Evolutionary conservation across 2,329 filamentous ascomycete genomes (phyloP), one percentile per base, ranked within the genome.

Genomic region (Sporothrix variecibatus): DNA sequence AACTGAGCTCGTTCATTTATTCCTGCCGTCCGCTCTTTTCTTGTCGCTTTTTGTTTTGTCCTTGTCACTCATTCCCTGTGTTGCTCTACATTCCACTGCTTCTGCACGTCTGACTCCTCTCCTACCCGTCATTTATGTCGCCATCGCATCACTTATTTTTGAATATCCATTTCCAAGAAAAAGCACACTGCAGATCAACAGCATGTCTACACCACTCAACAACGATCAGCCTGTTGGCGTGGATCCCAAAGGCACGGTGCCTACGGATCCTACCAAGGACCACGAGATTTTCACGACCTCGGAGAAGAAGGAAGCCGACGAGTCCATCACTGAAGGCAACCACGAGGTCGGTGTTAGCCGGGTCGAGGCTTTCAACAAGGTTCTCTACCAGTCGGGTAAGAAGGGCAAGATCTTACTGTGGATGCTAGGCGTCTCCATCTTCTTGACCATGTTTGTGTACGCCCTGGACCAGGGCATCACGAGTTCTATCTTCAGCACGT

Each of bases 361-460:
- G 31, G 81, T 82, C 64, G 81, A 83, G 76, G 82, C 82, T 74
- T 83, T 83, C 77, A 83, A 82, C 79, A 82, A 81, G 78, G 81
- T 82, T 1, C 79, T 83, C 34, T 83, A 83, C 78, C 78, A 81
- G 77, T 83, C 82, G 1, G 82, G 82, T 67, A 78, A 73, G 64
- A 78, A 77, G 4, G 74, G 74, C n/a, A 72, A 73, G 62, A 51
- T 69, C 64, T 9, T 81, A 12, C 72, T 85, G 1, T 85, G 84
- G 84, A 82, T 82, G 72, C 77, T 83, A 7, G 81, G 77, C 51
- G 70, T 82, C 62, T 82, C 81, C 38, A 81, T 83, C 73, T 79
- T 80, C 76, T 80, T 83, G 81, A 75, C 74, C 53, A 75, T 75
- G 74, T 83, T 83, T 62, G 82, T 81, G 60, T 83, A 83, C 56